Evolutionary conservation across 495 filamentous ascomycete species (phyloP).

Genomic region (Podospora anserina): DNA sequence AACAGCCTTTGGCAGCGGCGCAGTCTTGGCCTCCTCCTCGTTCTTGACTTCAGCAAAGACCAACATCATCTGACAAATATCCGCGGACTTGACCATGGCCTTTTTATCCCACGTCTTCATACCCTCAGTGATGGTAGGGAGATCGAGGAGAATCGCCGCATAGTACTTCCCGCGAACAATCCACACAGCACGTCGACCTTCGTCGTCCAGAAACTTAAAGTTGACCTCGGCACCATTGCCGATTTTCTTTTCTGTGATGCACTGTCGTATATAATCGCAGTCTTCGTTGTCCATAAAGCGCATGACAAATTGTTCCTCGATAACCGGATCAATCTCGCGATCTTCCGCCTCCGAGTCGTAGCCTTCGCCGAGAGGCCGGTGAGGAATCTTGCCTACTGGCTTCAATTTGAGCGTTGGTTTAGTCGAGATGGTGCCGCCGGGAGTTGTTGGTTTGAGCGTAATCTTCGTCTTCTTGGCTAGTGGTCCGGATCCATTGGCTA

Average conservation of each 20-base stretch:
- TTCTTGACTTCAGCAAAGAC: constrained; percentile 66
- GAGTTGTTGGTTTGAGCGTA: constrained; percentile 27
- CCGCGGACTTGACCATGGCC: constrained; percentile 87
- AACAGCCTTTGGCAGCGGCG: constrained; percentile 62
- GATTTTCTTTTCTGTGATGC: constrained; percentile 68
- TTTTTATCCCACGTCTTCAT: constrained; percentile 97
- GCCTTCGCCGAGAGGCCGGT: constrained; percentile 71
- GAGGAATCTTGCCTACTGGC: constrained; percentile 50
- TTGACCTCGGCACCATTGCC: constrained; percentile 72
- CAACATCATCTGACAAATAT: constrained; percentile 93
- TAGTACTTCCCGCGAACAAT: constrained; percentile 67
- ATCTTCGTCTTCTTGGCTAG: constrained; percentile 44
- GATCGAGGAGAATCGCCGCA: constrained; percentile 77
- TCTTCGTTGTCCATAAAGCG: constrained; percentile 84
- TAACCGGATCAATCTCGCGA: constrained; percentile 76
- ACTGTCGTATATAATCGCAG: constrained; percentile 72
- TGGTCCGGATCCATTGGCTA: constrained; percentile 29
- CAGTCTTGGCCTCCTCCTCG: constrained; percentile 70
- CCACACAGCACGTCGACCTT: constrained; percentile 70
- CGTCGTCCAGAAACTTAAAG: constrained; percentile 73
- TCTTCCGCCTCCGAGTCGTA: constrained; percentile 98
- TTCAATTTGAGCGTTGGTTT: constrained; percentile 41
- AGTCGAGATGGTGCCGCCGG: constrained; percentile 25
- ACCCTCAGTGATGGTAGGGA: constrained; percentile 87
- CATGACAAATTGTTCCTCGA: constrained; percentile 83